phyloP scores from a whole-genome alignment of 2,329 filamentous ascomycete species.

The Ophiocordyceps polyrhachis-furcata region DNA sequence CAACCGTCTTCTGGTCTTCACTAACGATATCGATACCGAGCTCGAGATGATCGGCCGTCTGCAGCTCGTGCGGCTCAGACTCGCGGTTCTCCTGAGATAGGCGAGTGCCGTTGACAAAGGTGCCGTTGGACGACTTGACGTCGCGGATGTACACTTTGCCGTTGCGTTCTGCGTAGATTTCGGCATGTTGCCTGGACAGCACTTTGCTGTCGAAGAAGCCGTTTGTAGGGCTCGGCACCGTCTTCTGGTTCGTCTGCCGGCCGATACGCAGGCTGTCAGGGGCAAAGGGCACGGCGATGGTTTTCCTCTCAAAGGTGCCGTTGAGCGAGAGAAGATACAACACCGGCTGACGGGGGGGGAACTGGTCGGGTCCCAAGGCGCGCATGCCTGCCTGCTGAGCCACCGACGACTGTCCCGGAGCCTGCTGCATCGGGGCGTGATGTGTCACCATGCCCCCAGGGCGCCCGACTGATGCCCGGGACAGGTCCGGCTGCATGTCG shows the following conservation, averaged over 20 bases:
- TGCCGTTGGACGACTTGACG: conserved; percentile 96
- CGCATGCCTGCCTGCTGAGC: conserved; percentile 35
- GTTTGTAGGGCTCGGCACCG: conserved; percentile 74
- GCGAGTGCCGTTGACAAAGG: conserved; percentile 85
- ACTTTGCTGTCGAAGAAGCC: conserved; percentile 98
- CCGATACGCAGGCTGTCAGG: conserved; percentile 93
- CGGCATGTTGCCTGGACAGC: conserved; percentile 84
- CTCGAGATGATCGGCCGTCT: conserved; percentile 81
- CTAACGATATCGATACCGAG: conserved; percentile 97
- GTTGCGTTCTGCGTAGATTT: conserved; percentile 72
- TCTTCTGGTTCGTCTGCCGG: conserved; percentile 93
- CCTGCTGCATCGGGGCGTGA: conserved; percentile 14
- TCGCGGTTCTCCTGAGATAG: conserved; percentile 89
- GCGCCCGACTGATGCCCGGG: conserved; percentile 20
- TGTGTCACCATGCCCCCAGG: conserved; percentile 21
- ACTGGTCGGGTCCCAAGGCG: conserved; percentile 40
- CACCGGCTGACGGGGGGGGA: conserved; percentile 51
- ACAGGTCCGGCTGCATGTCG: conserved; percentile 30
- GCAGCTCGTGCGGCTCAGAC: conserved; percentile 84
- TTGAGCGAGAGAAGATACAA: conserved; percentile 81
- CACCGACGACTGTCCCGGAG: conserved; percentile 15
- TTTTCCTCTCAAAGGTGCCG: conserved; percentile 92
- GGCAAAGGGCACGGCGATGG: conserved; percentile 78
- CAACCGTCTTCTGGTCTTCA: conserved; percentile 95
- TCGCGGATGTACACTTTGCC: conserved; percentile 94